Conservation (phyloP, 2,329 filamentous ascomycete species). For the Albifimbria verrucaria region DNA sequence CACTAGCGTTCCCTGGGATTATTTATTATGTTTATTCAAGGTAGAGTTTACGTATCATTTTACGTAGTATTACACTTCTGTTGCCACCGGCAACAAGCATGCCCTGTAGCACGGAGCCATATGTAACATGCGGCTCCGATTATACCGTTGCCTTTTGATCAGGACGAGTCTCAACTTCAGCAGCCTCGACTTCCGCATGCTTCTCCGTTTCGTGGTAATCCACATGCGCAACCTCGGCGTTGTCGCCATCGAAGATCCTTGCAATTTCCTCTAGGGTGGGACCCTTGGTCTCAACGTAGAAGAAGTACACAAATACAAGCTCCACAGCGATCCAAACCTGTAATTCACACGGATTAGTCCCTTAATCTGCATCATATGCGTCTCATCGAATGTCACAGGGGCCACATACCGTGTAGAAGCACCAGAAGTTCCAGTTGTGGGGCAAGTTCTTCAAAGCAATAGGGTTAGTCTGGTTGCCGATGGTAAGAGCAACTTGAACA, state of each 20-base stretch:
- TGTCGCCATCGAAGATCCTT: conserved; percentile 1
- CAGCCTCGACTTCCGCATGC: neutral
- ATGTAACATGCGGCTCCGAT: no score
- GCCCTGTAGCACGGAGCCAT: no score
- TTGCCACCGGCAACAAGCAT: no score
- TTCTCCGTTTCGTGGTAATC: conserved; percentile 1
- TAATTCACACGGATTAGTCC: neutral
- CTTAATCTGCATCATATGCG: neutral
- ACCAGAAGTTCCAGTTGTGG: conserved; percentile 3
- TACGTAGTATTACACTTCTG: no score
- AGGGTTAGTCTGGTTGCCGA: conserved; percentile 3
- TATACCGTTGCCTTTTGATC: neutral
- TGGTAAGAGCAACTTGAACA: conserved; percentile 1
- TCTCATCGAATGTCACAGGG: neutral
- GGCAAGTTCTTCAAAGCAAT: conserved; percentile 2
- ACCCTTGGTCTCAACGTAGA: conserved; percentile 3
- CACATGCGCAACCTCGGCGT: conserved; percentile 1
- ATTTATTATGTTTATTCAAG: no score
- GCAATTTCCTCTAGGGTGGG: conserved; percentile 3
- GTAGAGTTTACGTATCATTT: no score
- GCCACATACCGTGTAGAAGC: conserved; percentile 1
- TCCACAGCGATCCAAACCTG: conserved; percentile 4
- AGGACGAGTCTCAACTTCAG: neutral
- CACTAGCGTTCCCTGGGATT: no score
- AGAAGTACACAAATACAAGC: conserved; percentile 4